phyloP scores from a whole-genome alignment of 805 yeast species.

The Zygosaccharomyces pseudorouxii region DNA sequence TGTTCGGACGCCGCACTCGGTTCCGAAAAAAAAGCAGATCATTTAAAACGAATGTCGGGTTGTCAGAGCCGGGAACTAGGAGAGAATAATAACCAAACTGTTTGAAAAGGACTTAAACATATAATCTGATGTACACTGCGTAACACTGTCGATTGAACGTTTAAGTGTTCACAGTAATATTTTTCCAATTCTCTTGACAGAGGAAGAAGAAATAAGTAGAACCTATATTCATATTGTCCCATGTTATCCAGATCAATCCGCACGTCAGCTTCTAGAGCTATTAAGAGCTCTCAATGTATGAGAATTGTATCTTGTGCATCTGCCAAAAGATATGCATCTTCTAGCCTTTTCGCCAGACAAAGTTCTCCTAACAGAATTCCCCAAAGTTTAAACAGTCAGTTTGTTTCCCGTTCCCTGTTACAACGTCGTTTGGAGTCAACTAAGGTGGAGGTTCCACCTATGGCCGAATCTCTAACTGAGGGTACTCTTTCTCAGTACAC shows the following conservation, averaged over 20 bases:
- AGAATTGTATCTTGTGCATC: slow-evolving; percentile 8
- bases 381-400: neutral
- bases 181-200: neutral
- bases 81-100: neutral
- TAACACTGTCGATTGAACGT: neutral
- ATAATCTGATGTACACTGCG: neutral
- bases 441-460: slow-evolving; percentile 86
- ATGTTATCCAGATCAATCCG: slow-evolving; percentile 15
- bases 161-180: neutral
- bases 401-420: neutral
- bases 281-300: slow-evolving; percentile 10
- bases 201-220: slow-evolving; percentile 1
- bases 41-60: neutral
- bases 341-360: slow-evolving; percentile 7
- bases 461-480: slow-evolving; percentile 98
- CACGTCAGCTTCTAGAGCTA: slow-evolving; percentile 8
- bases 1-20: slow-evolving; percentile 6
- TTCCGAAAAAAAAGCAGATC: slow-evolving; percentile 1
- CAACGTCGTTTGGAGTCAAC: slow-evolving; percentile 37
- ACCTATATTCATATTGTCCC: slow-evolving; percentile 10
- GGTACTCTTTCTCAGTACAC: slow-evolving; percentile 77
- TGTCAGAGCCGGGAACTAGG: neutral
- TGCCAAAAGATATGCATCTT: slow-evolving; percentile 14
- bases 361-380: neutral
- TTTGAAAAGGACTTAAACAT: neutral